Conservation (phyloP, 2,329 filamentous ascomycete genomes). For the Fusarium lateritium region DNA sequence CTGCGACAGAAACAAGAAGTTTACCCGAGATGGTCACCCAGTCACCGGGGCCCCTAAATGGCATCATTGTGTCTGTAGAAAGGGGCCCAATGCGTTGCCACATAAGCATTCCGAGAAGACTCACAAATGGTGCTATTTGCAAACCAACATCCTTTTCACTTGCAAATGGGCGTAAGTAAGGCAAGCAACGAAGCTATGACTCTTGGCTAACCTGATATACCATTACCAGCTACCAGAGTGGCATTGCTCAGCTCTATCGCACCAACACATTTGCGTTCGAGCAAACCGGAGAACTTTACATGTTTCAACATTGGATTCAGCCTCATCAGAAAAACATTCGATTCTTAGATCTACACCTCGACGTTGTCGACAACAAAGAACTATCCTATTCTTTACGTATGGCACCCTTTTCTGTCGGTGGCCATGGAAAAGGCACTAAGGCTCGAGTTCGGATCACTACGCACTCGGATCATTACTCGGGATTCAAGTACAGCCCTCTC, state of each 20-base stretch:
- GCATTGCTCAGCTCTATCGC: conserved; percentile 2
- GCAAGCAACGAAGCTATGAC: too few species aligned
- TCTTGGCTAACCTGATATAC: not conserved
- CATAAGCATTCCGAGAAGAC: not conserved
- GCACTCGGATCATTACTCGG: too few species aligned
- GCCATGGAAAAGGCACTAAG: too few species aligned
- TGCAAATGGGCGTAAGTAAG: conserved; percentile 22
- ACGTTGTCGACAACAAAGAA: too few species aligned
- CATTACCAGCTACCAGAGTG: conserved; percentile 9
- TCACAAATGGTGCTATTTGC: conserved; percentile 14
- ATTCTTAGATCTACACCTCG: too few species aligned
- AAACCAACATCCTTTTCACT: not conserved
- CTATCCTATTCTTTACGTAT: too few species aligned
- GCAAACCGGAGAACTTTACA: too few species aligned
- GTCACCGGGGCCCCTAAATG: not conserved
- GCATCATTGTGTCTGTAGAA: conserved; percentile 20
- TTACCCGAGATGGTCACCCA: not conserved
- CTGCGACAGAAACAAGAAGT: not conserved
- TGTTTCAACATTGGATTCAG: too few species aligned
- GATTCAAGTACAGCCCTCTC: too few species aligned
- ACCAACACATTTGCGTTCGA: conserved; percentile 2
- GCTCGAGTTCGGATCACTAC: too few species aligned
- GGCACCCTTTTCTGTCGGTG: too few species aligned
- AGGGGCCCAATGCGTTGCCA: not conserved
- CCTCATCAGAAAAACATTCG: too few species aligned